Conservation (phyloP, 1,284 basidiomycete genomes). For the Inonotus hispidus region DNA sequence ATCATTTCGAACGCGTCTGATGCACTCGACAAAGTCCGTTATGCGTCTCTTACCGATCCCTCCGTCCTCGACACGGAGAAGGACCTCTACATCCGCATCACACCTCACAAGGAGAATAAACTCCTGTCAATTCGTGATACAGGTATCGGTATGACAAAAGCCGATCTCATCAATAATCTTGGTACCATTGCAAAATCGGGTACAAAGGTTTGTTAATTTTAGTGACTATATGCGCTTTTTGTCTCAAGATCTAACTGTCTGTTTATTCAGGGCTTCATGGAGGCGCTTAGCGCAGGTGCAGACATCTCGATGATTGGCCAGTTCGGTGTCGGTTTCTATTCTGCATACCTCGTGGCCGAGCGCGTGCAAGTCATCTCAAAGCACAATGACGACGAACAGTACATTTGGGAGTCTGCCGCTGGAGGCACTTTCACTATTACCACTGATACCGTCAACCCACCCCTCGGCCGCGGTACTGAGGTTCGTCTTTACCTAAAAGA, state of each 20-base stretch:
- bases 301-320: slow-evolving; percentile 94
- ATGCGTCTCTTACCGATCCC: slow-evolving; percentile 88
- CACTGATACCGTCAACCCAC: slow-evolving; percentile 83
- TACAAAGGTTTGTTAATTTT: slow-evolving; percentile 57
- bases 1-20: slow-evolving; percentile 90
- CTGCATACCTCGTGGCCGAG: slow-evolving; percentile 98
- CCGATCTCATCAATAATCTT: slow-evolving; percentile 97
- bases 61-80: slow-evolving; percentile 82
- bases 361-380: slow-evolving; percentile 98
- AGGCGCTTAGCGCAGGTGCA: slow-evolving; percentile 93
- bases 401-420: slow-evolving; percentile 99
- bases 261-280: slow-evolving; percentile 83
- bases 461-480: slow-evolving; percentile 93
- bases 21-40: slow-evolving; percentile 97
- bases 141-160: slow-evolving; percentile 99
- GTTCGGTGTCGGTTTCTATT: slow-evolving; percentile 99
- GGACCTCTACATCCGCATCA: slow-evolving; percentile 90
- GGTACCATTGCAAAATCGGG: slow-evolving; percentile 99
- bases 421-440: slow-evolving; percentile 99
- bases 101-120: slow-evolving; percentile 95
- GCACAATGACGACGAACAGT: slow-evolving; percentile 99
- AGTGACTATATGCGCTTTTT: slow-evolving; percentile 13
- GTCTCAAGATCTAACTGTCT: slow-evolving; percentile 14
- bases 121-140: slow-evolving; percentile 90
- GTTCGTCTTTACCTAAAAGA: slow-evolving; percentile 97